phyloP scores from a whole-genome alignment of 768 basidiomycete species.

The Pleurotus salmoneostramineus region DNA sequence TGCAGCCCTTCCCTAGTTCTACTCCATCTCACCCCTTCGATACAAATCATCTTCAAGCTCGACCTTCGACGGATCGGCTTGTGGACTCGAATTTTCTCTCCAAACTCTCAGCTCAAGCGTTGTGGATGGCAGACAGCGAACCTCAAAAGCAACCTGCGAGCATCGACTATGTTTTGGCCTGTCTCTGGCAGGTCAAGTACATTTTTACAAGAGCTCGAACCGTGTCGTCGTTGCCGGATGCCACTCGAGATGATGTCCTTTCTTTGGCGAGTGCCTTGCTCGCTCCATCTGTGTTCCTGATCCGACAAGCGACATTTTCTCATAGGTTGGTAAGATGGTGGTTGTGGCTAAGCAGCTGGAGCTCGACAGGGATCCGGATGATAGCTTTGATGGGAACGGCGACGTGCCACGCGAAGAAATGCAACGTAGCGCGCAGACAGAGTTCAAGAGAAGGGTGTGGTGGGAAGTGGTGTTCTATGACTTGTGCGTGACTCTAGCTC shows the following conservation, averaged over 20 bases:
- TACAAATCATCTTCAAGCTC: conserved; percentile 5
- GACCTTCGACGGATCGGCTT: neutral
- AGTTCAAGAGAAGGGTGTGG: conserved; percentile 48
- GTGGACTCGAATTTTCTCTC: conserved; percentile 7
- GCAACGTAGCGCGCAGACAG: conserved; percentile 11
- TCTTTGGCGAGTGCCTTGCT: conserved; percentile 1
- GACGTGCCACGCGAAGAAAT: neutral
- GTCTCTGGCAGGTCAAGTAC: conserved; percentile 48
- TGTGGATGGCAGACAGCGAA: conserved; percentile 6
- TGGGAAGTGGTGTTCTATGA: conserved; percentile 82
- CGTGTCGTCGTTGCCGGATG: neutral
- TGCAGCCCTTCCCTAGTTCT: neutral
- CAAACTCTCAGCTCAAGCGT: conserved; percentile 9
- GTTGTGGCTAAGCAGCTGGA: conserved; percentile 64
- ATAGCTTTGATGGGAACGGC: conserved; percentile 20
- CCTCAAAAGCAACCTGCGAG: conserved; percentile 29
- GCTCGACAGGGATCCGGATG: conserved; percentile 55
- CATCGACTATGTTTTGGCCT: conserved; percentile 56
- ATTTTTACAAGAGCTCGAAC: conserved; percentile 29
- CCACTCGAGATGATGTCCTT: neutral
- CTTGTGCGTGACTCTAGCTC: conserved; percentile 44
- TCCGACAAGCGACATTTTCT: neutral
- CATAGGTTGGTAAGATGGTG: conserved; percentile 65
- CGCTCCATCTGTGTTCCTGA: neutral
- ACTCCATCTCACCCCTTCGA: conserved; percentile 4